Conservation (phyloP, 768 basidiomycete genomes). For the Neoboletus magnificus region DNA sequence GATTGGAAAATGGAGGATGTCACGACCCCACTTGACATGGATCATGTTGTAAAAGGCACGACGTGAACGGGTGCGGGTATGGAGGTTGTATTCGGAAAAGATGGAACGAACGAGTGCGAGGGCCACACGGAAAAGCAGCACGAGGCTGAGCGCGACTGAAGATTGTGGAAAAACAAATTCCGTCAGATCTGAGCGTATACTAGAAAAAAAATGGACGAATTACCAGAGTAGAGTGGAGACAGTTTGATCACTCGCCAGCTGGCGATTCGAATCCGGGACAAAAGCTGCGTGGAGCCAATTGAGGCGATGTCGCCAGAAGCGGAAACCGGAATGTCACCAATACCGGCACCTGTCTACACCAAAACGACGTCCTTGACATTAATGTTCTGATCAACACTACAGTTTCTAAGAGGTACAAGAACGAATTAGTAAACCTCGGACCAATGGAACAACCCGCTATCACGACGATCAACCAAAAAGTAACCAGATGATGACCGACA, state of each 20-base stretch:
- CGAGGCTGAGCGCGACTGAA: conserved; percentile 32
- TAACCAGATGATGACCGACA: conserved; percentile 5
- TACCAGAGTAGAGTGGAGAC: conserved; percentile 29
- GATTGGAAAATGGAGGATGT: conserved; percentile 49
- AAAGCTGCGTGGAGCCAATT: neutral
- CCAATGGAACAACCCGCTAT: conserved; percentile 8
- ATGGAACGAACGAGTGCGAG: conserved; percentile 19
- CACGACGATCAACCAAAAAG: conserved; percentile 5
- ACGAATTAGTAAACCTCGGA: conserved; percentile 2
- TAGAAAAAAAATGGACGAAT: neutral
- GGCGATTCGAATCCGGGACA: conserved; percentile 1
- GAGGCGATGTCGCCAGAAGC: conserved; percentile 11
- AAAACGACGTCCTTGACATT: neutral
- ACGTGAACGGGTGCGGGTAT: conserved; percentile 4
- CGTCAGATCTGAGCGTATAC: neutral
- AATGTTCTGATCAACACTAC: neutral
- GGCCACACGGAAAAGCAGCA: conserved; percentile 30
- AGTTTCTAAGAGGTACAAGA: conserved; percentile 9
- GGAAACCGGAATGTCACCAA: neutral
- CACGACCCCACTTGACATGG: conserved; percentile 49
- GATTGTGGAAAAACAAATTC: neutral
- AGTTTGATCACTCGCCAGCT: conserved; percentile 26
- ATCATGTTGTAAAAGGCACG: conserved; percentile 33
- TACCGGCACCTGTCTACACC: neutral
- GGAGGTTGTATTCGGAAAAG: neutral